phyloP scores from a whole-genome alignment of 2,329 filamentous ascomycete species.

The Cercospora sesami region DNA sequence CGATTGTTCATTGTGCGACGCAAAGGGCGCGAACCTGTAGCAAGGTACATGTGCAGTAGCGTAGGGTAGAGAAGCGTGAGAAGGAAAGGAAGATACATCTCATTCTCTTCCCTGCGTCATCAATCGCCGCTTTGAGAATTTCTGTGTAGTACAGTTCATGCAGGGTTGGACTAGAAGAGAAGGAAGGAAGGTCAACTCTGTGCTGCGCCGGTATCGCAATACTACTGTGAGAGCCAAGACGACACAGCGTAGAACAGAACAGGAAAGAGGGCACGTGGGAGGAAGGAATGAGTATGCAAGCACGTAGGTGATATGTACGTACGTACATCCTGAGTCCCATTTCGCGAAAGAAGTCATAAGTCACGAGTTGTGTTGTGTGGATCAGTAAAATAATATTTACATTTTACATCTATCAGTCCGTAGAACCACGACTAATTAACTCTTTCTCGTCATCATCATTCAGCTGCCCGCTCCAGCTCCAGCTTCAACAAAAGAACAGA shows the following conservation, averaged over 20 bases:
- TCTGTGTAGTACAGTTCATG: background rate
- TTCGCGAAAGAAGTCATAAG: no score
- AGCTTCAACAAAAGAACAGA: background rate
- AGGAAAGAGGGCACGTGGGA: no score
- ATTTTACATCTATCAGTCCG: background rate
- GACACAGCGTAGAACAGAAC: no score
- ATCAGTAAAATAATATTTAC: background rate
- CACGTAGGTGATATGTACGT: no score
- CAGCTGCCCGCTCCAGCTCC: background rate
- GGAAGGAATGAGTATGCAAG: no score
- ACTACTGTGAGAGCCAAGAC: no score
- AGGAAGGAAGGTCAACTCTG: background rate
- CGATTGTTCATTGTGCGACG: background rate
- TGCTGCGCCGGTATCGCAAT: background rate
- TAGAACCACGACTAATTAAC: background rate
- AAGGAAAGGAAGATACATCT: background rate
- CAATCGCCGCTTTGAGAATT: background rate
- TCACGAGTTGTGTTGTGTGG: no score
- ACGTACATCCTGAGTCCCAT: no score
- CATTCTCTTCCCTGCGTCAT: background rate
- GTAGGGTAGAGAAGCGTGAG: no score
- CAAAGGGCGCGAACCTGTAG: background rate
- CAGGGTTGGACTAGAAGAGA: background rate
- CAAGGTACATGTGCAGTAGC: background rate
- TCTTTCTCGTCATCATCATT: background rate